Conservation (phyloP, 2,329 filamentous ascomycete genomes). For the Botrytis fragariae region DNA sequence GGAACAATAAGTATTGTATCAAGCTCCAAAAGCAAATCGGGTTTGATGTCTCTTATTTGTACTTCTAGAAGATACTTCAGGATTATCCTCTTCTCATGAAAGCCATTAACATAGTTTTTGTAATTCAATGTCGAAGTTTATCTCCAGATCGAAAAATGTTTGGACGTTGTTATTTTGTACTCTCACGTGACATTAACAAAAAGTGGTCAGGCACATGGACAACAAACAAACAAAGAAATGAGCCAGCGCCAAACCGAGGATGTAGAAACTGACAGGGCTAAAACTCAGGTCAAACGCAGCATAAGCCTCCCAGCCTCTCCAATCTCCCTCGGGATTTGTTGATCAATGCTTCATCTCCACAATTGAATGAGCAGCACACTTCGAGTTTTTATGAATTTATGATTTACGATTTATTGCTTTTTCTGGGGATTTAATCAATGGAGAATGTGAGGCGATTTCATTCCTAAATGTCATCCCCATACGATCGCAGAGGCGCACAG, state of each 20-base stretch:
- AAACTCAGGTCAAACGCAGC: constrained; percentile 7
- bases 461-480: constrained; percentile 60
- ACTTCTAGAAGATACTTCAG: neutral
- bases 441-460: constrained; percentile 29
- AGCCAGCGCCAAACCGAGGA: constrained; percentile 9
- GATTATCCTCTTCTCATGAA: neutral
- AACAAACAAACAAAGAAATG: neutral
- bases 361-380: constrained; percentile 17
- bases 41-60: neutral
- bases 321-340: constrained; percentile 21
- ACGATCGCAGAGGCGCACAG: constrained; percentile 51
- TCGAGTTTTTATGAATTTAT: constrained; percentile 17
- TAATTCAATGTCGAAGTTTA: neutral
- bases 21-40: neutral
- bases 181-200: neutral
- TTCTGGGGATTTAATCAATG: constrained; percentile 16
- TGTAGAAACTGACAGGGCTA: constrained; percentile 1
- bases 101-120: neutral
- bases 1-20: neutral
- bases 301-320: constrained; percentile 15
- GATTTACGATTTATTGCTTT: constrained; percentile 15
- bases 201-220: neutral
- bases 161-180: neutral
- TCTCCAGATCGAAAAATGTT: neutral
- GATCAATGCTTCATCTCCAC: constrained; percentile 20